Evolutionary conservation across 148 eudicot genomes (phyloP), one percentile per base, ranked within the genome.

Genomic region (Nepenthes gracilis): DNA sequence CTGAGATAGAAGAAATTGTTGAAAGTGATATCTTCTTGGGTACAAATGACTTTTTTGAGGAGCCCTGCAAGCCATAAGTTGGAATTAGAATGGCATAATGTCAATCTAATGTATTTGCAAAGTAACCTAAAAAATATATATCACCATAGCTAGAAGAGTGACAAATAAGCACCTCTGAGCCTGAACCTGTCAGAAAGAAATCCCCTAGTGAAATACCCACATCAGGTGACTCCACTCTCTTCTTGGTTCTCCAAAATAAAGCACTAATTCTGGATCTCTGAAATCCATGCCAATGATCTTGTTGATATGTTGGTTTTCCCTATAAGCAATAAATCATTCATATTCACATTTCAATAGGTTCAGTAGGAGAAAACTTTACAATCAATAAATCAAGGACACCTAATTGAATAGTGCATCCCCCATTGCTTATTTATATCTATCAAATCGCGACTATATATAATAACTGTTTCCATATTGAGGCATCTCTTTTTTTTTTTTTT

Each of bases 161-260:
- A 74, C 36, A 62, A 60, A 72, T 9, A 64, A 77, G 72, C 77
- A 86, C 97, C 93, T 87, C 74, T 66, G 68, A 71, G 73, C 73
- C 80, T 69, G 84, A 80, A 65, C 79, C 85, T 61, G 79, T 77
- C 78, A 87, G 74, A 66, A 73, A 68, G 81, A 83, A 87, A 59
- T 78, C 73, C 54, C 88, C 90, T 33, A 87, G 78, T 2, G 79
- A 73, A 67, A 80, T 55, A 64, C 68, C 62, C 40, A 54, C 40
- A 64, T 80, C 77, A 62, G 74, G 64, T 64, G 75, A 81, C 69
- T 78, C 81, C 61, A 61, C 78, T 4, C 80, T 66, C 68, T 87
- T 83, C 70, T 57, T 81, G 52, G 84, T 78, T 61, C 86, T 77
- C 96, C 96, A 85, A 67, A 91, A 91, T 47, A 91, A 62, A 55